phyloP scores from a whole-genome alignment of 352 stramenopile species.

The Pythium plurisporium region DNA sequence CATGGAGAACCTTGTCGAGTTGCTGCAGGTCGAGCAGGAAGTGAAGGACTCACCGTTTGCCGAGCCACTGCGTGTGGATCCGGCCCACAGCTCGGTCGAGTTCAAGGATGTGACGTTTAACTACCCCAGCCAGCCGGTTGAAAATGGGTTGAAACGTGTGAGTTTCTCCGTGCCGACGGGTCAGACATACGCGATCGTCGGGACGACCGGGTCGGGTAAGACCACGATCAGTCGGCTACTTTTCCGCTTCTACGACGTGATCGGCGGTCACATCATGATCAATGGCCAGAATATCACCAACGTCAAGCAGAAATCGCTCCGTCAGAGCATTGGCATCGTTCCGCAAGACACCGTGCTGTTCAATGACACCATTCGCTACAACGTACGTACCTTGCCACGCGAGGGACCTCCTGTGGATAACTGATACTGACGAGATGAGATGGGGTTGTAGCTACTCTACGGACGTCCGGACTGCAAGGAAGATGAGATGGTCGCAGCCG shows the following conservation, averaged over 20 bases:
- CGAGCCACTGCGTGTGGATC: slow-evolving; percentile 33
- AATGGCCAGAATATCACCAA: slow-evolving; percentile 91
- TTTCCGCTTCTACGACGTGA: slow-evolving; percentile 97
- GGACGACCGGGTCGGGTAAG: slow-evolving; percentile 89
- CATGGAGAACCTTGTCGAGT: slow-evolving; percentile 94
- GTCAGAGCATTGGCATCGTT: slow-evolving; percentile 94
- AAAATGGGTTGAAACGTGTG: slow-evolving; percentile 87
- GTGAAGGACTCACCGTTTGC: slow-evolving; percentile 87
- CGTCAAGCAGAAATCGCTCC: slow-evolving; percentile 92
- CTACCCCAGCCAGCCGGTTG: slow-evolving; percentile 85
- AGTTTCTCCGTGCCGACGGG: slow-evolving; percentile 61
- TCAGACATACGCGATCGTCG: slow-evolving; percentile 93
- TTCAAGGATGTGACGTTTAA: slow-evolving; percentile 92
- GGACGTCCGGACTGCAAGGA: slow-evolving; percentile 90
- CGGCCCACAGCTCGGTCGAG: slow-evolving; percentile 58
- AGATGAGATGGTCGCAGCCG: slow-evolving; percentile 88
- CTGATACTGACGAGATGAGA: no score
- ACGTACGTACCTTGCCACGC: slow-evolving; percentile 97
- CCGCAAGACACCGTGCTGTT: slow-evolving; percentile 98
- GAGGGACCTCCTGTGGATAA: no score
- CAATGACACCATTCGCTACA: slow-evolving; percentile 96
- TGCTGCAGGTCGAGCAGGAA: slow-evolving; percentile 92
- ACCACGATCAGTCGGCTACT: slow-evolving; percentile 93
- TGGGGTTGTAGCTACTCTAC: no score
- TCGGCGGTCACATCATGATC: slow-evolving; percentile 85